These are phyloP conservation scores for Salix exigua DNA, from an alignment of 345 rosid species.

Conservation along the genomic window DNA sequence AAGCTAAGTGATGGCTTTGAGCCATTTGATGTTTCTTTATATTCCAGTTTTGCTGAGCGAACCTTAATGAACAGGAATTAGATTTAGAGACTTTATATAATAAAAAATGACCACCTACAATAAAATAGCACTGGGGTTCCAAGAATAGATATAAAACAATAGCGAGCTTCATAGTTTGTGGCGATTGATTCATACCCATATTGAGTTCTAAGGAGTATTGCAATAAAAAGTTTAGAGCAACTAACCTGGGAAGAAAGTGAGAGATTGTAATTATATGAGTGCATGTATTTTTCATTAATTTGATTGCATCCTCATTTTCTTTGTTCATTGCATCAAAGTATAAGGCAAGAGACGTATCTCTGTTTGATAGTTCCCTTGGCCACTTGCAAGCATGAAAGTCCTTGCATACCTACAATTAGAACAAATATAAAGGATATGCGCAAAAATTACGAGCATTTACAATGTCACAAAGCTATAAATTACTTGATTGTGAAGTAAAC, in stretches of 20 bases:
- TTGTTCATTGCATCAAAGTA: conserved; percentile 58
- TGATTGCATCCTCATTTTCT: conserved; percentile 28
- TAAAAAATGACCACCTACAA: neutral
- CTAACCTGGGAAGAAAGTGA: conserved; percentile 67
- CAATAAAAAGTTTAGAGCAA: neutral
- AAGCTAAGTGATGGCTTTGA: neutral
- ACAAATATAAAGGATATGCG: neutral
- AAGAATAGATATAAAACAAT: neutral
- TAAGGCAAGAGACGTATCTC: conserved; percentile 47
- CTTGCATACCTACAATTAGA: conserved; percentile 49
- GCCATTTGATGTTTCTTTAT: neutral
- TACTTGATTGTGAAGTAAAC: too few relatives aligned
- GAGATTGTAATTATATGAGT: conserved; percentile 56
- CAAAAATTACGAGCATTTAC: neutral
- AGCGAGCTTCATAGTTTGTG: too few relatives aligned
- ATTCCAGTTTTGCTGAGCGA: too few relatives aligned
- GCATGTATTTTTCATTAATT: conserved; percentile 39
- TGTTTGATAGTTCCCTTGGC: conserved; percentile 49
- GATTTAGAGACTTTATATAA: too few relatives aligned
- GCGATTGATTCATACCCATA: too few relatives aligned
- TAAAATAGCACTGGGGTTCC: neutral
- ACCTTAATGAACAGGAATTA: too few relatives aligned
- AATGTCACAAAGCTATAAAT: too few relatives aligned
- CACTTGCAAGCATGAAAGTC: conserved; percentile 68
- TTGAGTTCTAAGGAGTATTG: too few relatives aligned